Conservation (phyloP, 176 grass and related monocot species). For the Thalia dealbata region DNA sequence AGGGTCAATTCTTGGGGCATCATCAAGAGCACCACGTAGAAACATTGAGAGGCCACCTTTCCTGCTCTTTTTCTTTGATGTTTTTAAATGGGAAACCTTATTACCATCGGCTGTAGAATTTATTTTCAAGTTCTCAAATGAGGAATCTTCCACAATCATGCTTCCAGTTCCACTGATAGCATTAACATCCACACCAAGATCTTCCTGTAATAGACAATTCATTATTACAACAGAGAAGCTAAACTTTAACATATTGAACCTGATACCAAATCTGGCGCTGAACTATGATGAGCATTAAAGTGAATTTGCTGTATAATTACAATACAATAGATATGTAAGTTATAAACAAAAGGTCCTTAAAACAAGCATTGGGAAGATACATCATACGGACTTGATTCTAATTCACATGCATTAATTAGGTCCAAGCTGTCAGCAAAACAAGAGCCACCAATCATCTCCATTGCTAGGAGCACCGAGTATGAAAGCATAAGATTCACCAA, state of each 20-base stretch:
- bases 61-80: slow-evolving; percentile 84
- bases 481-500: background rate
- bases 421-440: background rate
- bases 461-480: background rate
- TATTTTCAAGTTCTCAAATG: slow-evolving; percentile 27
- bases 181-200: slow-evolving; percentile 19
- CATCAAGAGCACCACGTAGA: slow-evolving; percentile 90
- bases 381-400: no score
- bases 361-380: background rate
- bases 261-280: background rate
- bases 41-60: slow-evolving; percentile 93
- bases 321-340: background rate
- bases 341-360: background rate
- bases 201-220: slow-evolving; percentile 29
- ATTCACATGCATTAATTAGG: background rate
- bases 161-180: slow-evolving; percentile 29
- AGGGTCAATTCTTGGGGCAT: slow-evolving; percentile 44
- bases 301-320: background rate
- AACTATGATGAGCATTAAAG: background rate
- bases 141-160: slow-evolving; percentile 30
- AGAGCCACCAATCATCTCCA: background rate
- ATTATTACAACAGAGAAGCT: background rate
- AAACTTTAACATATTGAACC: background rate
- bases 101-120: slow-evolving; percentile 30
- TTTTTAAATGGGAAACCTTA: slow-evolving; percentile 35